Evolutionary conservation across 2,329 filamentous ascomycete species (phyloP), one percentile per base, ranked within the genome.

Genomic region (Calonectria honghensis): DNA sequence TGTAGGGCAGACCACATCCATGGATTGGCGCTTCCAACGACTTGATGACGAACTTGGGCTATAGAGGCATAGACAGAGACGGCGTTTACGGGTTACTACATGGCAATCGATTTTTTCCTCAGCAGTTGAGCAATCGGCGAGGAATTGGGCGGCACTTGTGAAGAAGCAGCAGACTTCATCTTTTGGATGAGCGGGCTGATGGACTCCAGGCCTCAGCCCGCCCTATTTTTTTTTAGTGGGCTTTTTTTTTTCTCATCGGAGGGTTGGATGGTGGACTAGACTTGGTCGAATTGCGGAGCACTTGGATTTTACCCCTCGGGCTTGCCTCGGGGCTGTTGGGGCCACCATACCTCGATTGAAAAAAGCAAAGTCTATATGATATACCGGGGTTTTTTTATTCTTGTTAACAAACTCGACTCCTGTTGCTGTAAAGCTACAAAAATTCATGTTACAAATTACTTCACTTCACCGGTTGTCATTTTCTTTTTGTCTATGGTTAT

Each of bases 51-150:
- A 79, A 73, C 79, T 82, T 79, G 81, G 83, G 78, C 75, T 82
- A 85, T 86, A 86, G 82, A 86, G 78, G 79, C 75, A 84, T 84
- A 85, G 83, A 86, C 77, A 80, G 83, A 83, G 80, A 79, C 76
- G 85, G 85, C 84, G 85, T 85, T 86, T 78, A 82, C 70, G 80
- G 81, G 75, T 77, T 77, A 78, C 66, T 78, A 78, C 75, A 78
- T 76, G 79, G 73, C 75, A 80, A 76, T 78, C 77, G 78, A 79
- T 75, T 81, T 79, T 78, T 61, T 76, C 70, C 57, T 75, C 73
- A 77, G 71, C 48, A 63, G 78, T 68, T 80, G 78, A 80, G 76
- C 75, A 80, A 70, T 77, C 57, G 75, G 75, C 78, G 70, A 79
- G 72, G 76, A 76, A 70, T 67, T 77, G 77, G 79, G 80, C 75